phyloP scores from a whole-genome alignment of 805 yeast genomes.

The Pichia rugopelliculosa region DNA sequence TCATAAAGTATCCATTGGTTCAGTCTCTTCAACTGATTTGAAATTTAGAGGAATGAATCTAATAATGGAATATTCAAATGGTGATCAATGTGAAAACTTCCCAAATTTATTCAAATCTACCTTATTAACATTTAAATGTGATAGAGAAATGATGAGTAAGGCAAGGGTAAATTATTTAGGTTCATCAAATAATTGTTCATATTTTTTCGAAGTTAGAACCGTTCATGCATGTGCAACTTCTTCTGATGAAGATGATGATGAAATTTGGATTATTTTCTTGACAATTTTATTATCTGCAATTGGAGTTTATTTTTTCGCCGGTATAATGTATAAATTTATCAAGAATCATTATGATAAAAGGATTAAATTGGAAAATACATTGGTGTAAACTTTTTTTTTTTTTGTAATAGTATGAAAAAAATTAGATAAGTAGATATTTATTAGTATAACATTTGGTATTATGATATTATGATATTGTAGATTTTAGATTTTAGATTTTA shows the following conservation, averaged over 20 bases:
- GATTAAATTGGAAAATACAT: neutral
- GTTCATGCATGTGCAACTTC: slow-evolving; percentile 83
- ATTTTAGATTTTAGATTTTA: no score
- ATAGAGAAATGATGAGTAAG: slow-evolving; percentile 57
- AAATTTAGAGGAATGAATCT: slow-evolving; percentile 65
- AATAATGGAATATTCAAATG: slow-evolving; percentile 61
- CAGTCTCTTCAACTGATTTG: slow-evolving; percentile 47
- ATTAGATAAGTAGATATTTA: neutral
- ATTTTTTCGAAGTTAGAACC: slow-evolving; percentile 77
- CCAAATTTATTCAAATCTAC: slow-evolving; percentile 49
- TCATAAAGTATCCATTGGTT: slow-evolving; percentile 49
- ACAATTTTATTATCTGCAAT: slow-evolving; percentile 39
- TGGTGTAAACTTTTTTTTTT: neutral
- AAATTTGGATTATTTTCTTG: slow-evolving; percentile 58
- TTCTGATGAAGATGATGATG: slow-evolving; percentile 54
- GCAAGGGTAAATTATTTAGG: slow-evolving; percentile 69
- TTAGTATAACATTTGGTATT: no score
- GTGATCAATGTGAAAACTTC: slow-evolving; percentile 47
- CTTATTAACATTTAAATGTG: slow-evolving; percentile 67
- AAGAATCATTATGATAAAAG: slow-evolving; percentile 14
- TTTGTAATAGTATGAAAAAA: no score
- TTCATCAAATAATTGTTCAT: slow-evolving; percentile 66
- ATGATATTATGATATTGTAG: no score
- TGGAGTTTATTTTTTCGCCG: slow-evolving; percentile 37
- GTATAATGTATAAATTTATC: slow-evolving; percentile 30